Evolutionary conservation across 2,329 filamentous ascomycete genomes (phyloP).

Genomic region (Aspergillus fumigatus): DNA sequence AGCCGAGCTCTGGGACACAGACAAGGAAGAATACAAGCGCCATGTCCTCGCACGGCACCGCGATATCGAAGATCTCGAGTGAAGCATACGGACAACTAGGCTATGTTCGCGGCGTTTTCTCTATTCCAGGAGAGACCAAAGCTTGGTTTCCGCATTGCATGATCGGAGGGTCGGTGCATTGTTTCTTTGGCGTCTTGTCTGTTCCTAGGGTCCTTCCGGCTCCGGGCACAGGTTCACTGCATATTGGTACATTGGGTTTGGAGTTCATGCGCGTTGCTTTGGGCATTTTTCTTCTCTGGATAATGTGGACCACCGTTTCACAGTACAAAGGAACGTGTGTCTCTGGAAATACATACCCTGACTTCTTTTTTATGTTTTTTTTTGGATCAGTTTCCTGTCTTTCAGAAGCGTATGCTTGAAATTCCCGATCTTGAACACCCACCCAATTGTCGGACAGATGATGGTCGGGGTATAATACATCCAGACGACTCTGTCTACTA

Average conservation of each 20-base stretch:
- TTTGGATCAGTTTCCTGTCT: neutral
- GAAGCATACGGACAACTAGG: conserved; percentile 9
- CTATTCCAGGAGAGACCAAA: conserved; percentile 1
- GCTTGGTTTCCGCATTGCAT: conserved; percentile 13
- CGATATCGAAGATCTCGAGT: conserved; percentile 49
- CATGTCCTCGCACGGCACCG: conserved; percentile 61
- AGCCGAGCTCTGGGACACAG: conserved; percentile 90
- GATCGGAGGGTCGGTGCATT: conserved; percentile 8
- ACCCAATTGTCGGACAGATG: neutral
- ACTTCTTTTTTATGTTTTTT: neutral
- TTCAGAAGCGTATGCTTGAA: neutral
- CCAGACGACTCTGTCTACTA: neutral
- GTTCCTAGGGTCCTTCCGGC: neutral
- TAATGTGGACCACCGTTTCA: neutral
- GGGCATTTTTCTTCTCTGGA: neutral
- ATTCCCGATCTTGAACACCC: too few species aligned
- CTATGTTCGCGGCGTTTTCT: conserved; percentile 6
- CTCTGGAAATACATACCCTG: conserved; percentile 4
- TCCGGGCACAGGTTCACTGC: conserved; percentile 3
- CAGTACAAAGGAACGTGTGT: conserved; percentile 63
- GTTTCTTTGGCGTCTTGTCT: conserved; percentile 3
- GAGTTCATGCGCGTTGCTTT: conserved; percentile 11
- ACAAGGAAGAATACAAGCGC: conserved; percentile 80
- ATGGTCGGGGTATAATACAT: neutral
- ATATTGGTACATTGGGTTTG: conserved; percentile 9